These are phyloP conservation scores for Themeda triandra DNA, from an alignment of 176 grass and related monocot species.

Conservation along the genomic window DNA sequence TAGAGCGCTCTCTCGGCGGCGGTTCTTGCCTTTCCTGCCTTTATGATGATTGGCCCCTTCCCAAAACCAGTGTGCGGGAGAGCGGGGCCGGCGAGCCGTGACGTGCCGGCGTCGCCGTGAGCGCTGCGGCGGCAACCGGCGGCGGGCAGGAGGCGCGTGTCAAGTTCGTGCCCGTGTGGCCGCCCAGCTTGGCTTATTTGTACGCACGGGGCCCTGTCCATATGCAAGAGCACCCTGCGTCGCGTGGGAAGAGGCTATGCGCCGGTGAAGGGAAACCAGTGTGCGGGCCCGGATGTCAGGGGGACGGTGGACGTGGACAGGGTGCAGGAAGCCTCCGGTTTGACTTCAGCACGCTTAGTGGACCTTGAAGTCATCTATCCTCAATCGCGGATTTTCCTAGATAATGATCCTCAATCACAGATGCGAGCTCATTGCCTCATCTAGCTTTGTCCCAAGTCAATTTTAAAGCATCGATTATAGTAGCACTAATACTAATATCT, in stretches of 20 bases:
- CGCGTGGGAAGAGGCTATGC: not conserved
- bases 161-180: conserved; percentile 8
- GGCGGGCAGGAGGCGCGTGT: conserved; percentile 31
- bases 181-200: conserved; percentile 43
- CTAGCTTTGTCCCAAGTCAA: not conserved
- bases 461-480: not conserved
- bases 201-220: conserved; percentile 29
- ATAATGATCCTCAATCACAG: not conserved
- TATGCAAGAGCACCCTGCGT: not conserved
- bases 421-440: not conserved
- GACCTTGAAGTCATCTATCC: not conserved
- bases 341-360: not conserved
- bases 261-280: not conserved
- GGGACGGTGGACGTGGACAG: not conserved
- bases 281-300: not conserved
- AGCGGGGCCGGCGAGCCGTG: not conserved
- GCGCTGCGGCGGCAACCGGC: conserved; percentile 16
- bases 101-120: not conserved
- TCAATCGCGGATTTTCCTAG: not conserved
- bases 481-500: not conserved
- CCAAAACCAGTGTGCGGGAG: not conserved
- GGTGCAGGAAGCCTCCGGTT: not conserved
- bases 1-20: not conserved
- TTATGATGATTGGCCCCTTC: not conserved
- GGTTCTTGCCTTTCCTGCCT: not conserved